A percentile compares a stretch with the other conserved stretches of the same genome.
Conservation (phyloP, 371 early-diverging fungal species). For the Mucor ambiguus region DNA sequence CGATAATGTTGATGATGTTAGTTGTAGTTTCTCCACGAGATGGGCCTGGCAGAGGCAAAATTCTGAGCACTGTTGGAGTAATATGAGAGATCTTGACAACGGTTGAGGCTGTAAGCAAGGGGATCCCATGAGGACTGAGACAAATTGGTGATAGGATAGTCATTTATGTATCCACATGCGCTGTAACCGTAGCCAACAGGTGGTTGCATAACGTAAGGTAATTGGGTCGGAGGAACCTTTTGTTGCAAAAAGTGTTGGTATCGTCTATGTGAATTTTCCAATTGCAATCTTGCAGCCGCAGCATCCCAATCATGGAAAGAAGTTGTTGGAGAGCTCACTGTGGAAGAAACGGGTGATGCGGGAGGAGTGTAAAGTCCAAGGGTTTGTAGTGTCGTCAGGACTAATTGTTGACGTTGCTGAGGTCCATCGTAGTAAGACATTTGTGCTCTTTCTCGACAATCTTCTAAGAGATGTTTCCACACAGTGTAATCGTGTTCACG, state of each 20-base stretch:
- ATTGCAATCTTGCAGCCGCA: slow-evolving; percentile 12
- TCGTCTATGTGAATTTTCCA: slow-evolving; percentile 15
- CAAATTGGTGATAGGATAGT: slow-evolving; percentile 23
- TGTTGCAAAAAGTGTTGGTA: slow-evolving; percentile 22
- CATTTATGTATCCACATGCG: slow-evolving; percentile 8
- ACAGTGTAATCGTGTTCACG: slow-evolving; percentile 55
- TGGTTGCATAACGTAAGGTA: slow-evolving; percentile 17
- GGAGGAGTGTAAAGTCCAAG: slow-evolving; percentile 24
- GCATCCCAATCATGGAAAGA: not conserved
- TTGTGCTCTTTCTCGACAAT: slow-evolving; percentile 26
- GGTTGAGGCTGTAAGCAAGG: slow-evolving; percentile 24
- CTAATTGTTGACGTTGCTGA: slow-evolving; percentile 28
- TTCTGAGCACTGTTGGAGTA: slow-evolving; percentile 2
- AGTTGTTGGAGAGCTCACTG: not conserved
- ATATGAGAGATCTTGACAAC: slow-evolving; percentile 16
- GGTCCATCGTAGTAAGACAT: slow-evolving; percentile 19
- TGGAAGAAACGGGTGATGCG: not conserved
- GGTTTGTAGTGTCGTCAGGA: slow-evolving; percentile 22
- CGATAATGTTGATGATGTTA: slow-evolving; percentile 1
- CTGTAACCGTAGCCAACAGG: slow-evolving; percentile 18
- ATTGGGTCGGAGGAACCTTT: slow-evolving; percentile 12
- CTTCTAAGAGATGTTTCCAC: slow-evolving; percentile 39
- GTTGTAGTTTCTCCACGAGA: slow-evolving; percentile 21
- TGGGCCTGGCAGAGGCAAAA: slow-evolving; percentile 12
- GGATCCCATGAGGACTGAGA: slow-evolving; percentile 36